Base-by-base conservation (phyloP, 441 rosid species). In the Brassica balearica region DNA sequence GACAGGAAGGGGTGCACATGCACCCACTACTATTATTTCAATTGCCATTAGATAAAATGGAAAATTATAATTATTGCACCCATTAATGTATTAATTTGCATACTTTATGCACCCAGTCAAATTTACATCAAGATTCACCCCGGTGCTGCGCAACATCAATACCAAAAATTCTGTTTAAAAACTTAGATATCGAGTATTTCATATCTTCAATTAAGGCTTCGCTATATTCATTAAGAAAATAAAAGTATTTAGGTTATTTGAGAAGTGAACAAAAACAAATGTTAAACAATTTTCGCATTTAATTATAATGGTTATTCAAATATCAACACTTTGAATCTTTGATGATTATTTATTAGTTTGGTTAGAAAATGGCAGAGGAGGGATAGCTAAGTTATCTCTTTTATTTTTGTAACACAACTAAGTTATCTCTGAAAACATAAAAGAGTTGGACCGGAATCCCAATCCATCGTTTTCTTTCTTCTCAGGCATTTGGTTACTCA, bases 391-490 rank as follows among this genome's bases (percentile, higher is more conserved):
- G 66, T 70, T 6, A 36, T 70, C 62, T 29, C 34, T 25, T 25
- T 25, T 25, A 0, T 25, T 25, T 25, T 25, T 25, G 27, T 25
- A 25, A 25, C 27, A 25, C 27, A 25, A 25, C 27, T 25, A 32
- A 32, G 36, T 32, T 32, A 32, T 48, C 55, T 34, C 56, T 65
- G 4, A 71, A 29, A 29, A 65, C 61, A 23, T 36, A 55, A 25
- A 38, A 12, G 75, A 71, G 5, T 17, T 71, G 72, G 76, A 71
- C 76, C 67, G 3, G 15, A 77, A 55, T 65, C 72, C 23, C 14
- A 62, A 38, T n/a, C 25, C 46, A 19, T 56, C 62, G 41, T 22
- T 71, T 65, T 72, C 61, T 15, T 72, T 55, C 15, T 56, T 65
- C 62, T 11, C 66, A 17, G 64, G 32, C 32, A 15, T 36, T 64